These are phyloP conservation scores for Nicotiana sylvestris DNA, from an alignment of 257 asterid genomes.

Conservation along the genomic window DNA sequence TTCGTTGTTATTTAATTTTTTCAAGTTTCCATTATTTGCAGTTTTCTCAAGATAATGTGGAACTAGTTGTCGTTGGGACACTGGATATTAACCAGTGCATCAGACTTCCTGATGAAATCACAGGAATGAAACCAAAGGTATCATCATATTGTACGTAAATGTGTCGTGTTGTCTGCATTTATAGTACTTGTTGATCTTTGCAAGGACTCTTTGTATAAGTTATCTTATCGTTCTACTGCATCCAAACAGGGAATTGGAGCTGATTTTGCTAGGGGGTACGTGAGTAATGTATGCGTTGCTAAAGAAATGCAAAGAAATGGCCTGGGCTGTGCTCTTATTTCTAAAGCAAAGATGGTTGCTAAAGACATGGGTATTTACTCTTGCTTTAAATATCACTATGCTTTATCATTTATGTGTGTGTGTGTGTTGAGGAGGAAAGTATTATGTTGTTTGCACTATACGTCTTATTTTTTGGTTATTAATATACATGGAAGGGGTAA, in stretches of 20 bases:
- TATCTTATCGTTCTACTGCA: slow-evolving; percentile 5
- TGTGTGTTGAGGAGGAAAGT: no score
- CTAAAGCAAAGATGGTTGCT: slow-evolving; percentile 64
- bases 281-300: slow-evolving; percentile 89
- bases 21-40: slow-evolving; percentile 23
- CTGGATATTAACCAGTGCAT: slow-evolving; percentile 84
- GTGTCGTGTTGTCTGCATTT: background rate
- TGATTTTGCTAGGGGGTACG: slow-evolving; percentile 88
- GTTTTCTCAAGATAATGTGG: slow-evolving; percentile 56
- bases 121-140: slow-evolving; percentile 81
- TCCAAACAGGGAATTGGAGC: slow-evolving; percentile 73
- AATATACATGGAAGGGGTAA: no score
- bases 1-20: background rate
- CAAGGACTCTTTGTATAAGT: slow-evolving; percentile 2
- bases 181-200: background rate
- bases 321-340: slow-evolving; percentile 66
- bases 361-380: slow-evolving; percentile 62
- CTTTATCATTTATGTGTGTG: background rate
- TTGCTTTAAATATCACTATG: background rate
- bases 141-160: background rate
- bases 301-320: slow-evolving; percentile 79
- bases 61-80: slow-evolving; percentile 79
- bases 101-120: slow-evolving; percentile 78
- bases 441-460: no score
- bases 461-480: no score